These are phyloP conservation scores for Apostasia shenzhenica DNA, from an alignment of 106 monocot genomes.

Conservation along the genomic window DNA sequence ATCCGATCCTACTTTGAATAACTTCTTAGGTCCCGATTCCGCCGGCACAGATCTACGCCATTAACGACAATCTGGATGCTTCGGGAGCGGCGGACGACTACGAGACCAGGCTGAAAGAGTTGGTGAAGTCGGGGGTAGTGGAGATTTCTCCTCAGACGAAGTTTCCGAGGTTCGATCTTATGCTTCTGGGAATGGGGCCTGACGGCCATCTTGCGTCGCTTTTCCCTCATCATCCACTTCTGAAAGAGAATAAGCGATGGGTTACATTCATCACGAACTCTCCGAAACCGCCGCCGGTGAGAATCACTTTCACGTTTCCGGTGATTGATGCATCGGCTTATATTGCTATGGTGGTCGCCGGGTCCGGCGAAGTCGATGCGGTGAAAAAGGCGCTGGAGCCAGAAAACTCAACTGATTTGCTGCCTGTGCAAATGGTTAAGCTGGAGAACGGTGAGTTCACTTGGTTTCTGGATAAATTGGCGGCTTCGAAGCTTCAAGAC, in stretches of 20 bases:
- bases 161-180: slow-evolving; percentile 61
- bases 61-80: slow-evolving; percentile 36
- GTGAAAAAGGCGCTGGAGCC: slow-evolving; percentile 41
- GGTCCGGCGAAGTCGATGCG: slow-evolving; percentile 48
- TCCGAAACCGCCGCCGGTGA: slow-evolving; percentile 64
- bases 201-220: slow-evolving; percentile 75
- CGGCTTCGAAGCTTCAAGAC: slow-evolving; percentile 41
- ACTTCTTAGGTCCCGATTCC: slow-evolving; percentile 52
- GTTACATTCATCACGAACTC: slow-evolving; percentile 64
- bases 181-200: slow-evolving; percentile 69
- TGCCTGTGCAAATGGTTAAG: slow-evolving; percentile 59
- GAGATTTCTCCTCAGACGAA: slow-evolving; percentile 22
- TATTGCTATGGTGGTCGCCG: slow-evolving; percentile 54
- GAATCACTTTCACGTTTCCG: slow-evolving; percentile 71
- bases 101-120: slow-evolving; percentile 39
- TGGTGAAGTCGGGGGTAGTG: slow-evolving; percentile 34
- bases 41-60: slow-evolving; percentile 39
- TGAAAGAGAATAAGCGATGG: slow-evolving; percentile 37
- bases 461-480: slow-evolving; percentile 61
- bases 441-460: slow-evolving; percentile 55
- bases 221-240: slow-evolving; percentile 52
- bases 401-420: slow-evolving; percentile 20
- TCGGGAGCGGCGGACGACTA: slow-evolving; percentile 64
- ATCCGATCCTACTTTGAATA: neutral
- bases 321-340: slow-evolving; percentile 61